A percentile compares a stretch with the other conserved stretches of the same genome.
These are phyloP conservation scores for Sporisorium sorghi DNA, from an alignment of 1,284 basidiomycete species.

Conservation along the genomic window DNA sequence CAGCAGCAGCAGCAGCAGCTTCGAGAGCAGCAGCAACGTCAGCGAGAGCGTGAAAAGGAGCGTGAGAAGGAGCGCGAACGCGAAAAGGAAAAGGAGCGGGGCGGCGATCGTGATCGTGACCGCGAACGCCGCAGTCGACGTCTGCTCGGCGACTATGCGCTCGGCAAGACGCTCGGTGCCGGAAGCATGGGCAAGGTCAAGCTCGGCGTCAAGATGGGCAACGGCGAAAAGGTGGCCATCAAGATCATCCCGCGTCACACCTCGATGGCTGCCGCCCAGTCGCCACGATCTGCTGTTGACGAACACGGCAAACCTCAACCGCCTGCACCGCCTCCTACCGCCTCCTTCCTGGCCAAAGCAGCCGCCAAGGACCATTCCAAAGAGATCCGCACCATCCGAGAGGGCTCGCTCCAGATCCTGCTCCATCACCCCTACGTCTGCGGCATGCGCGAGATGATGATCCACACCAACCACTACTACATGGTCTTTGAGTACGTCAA, in stretches of 20 bases:
- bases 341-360: constrained; percentile 61
- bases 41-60: constrained; percentile 31
- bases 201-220: constrained; percentile 87
- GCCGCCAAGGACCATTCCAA: constrained; percentile 88
- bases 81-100: constrained; percentile 40
- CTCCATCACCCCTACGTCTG: constrained; percentile 98
- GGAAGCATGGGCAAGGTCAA: constrained; percentile 99
- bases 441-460: constrained; percentile 94
- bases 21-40: constrained; percentile 12
- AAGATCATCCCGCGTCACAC: constrained; percentile 92
- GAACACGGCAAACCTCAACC: constrained; percentile 70
- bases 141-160: constrained; percentile 87
- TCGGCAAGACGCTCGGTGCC: constrained; percentile 95
- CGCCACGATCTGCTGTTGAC: constrained; percentile 59
- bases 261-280: constrained; percentile 72
- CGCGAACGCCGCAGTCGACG: constrained; percentile 56
- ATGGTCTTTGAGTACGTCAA: constrained; percentile 99
- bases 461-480: constrained; percentile 82
- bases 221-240: constrained; percentile 96
- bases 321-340: constrained; percentile 45
- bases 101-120: constrained; percentile 48
- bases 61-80: constrained; percentile 46
- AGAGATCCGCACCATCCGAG: constrained; percentile 93
- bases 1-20: constrained; percentile 17
- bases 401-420: constrained; percentile 90